A percentile compares a stretch with the other conserved stretches of the same genome.
Evolutionary conservation across 2,329 filamentous ascomycete species (phyloP).

Genomic region (Pyrenophora seminiperda): DNA sequence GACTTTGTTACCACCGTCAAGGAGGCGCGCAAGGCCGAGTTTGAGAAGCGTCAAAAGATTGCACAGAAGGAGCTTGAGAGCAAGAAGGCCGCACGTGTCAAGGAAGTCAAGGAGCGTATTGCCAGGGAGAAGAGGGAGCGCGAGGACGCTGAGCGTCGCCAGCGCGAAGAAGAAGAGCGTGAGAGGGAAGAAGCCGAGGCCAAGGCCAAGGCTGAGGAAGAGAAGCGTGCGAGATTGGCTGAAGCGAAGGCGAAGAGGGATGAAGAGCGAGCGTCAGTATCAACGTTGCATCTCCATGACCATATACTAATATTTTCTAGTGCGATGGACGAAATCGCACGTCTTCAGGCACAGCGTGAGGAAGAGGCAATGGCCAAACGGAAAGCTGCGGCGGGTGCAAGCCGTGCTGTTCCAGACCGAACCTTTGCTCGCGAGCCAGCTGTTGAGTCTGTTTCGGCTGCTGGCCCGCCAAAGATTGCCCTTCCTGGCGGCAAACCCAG

Average conservation of each 20-base stretch:
- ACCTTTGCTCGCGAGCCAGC: constrained; percentile 46
- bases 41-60: constrained; percentile 89
- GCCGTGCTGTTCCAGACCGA: constrained; percentile 30
- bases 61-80: constrained; percentile 92
- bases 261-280: constrained; percentile 62
- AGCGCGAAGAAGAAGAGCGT: constrained; percentile 85
- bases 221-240: constrained; percentile 72
- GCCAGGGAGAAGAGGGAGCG: constrained; percentile 81
- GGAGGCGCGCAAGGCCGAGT: constrained; percentile 89
- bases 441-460: constrained; percentile 43
- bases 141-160: constrained; percentile 79
- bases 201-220: constrained; percentile 77
- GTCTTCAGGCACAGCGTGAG: constrained; percentile 77
- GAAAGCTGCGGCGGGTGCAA: constrained; percentile 48
- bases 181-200: constrained; percentile 83
- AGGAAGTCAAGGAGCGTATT: constrained; percentile 83
- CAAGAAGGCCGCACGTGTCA: constrained; percentile 85
- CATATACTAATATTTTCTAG: constrained; percentile 52
- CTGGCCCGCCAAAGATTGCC: constrained; percentile 65
- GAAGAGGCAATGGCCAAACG: constrained; percentile 83
- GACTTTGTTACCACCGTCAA: constrained; percentile 80
- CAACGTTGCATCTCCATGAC: constrained; percentile 4
- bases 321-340: constrained; percentile 66
- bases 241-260: constrained; percentile 70
- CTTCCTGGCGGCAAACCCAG: constrained; percentile 67